Percentiles rank a stretch among this genome's conserved stretches.
Evolutionary conservation across 495 filamentous ascomycete genomes (phyloP).

Genomic region (Saxispiralis lemnorum): DNA sequence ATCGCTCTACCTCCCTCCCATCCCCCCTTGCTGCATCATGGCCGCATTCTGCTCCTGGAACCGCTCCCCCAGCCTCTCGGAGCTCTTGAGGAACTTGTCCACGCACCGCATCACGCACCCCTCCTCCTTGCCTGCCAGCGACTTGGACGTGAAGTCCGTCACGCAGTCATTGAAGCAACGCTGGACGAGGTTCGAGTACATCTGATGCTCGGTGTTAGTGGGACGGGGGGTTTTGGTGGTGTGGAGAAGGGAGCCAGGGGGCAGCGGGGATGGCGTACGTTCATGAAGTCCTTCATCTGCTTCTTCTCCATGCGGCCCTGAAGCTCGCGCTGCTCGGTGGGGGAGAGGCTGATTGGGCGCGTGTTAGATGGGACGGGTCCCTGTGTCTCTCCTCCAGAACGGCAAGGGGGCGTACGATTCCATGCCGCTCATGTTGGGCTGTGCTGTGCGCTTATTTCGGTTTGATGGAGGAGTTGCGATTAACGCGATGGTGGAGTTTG

Average conservation of each 20-base stretch:
- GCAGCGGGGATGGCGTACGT: conserved; percentile 36
- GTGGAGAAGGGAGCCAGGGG: conserved; percentile 4
- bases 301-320: conserved; percentile 80
- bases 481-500: neutral
- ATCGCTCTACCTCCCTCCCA: neutral
- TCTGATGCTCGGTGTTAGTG: too few species aligned
- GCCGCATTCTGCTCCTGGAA: conserved; percentile 88
- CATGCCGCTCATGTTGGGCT: conserved; percentile 1
- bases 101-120: conserved; percentile 85
- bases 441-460: too few species aligned
- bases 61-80: conserved; percentile 67
- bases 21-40: conserved; percentile 52
- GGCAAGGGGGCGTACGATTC: neutral
- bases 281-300: conserved; percentile 98
- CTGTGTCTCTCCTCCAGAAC: neutral
- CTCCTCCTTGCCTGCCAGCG: conserved; percentile 67
- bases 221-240: neutral
- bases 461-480: too few species aligned
- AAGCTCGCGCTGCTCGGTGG: conserved; percentile 78
- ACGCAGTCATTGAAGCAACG: conserved; percentile 93
- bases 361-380: conserved; percentile 1
- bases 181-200: conserved; percentile 91
- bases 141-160: conserved; percentile 96
- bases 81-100: conserved; percentile 80
- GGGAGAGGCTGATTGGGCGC: conserved; percentile 40